Evolutionary conservation across 441 rosid species (phyloP), one percentile per base, ranked within the genome.

Genomic region (Arabidopsis hybrid): DNA sequence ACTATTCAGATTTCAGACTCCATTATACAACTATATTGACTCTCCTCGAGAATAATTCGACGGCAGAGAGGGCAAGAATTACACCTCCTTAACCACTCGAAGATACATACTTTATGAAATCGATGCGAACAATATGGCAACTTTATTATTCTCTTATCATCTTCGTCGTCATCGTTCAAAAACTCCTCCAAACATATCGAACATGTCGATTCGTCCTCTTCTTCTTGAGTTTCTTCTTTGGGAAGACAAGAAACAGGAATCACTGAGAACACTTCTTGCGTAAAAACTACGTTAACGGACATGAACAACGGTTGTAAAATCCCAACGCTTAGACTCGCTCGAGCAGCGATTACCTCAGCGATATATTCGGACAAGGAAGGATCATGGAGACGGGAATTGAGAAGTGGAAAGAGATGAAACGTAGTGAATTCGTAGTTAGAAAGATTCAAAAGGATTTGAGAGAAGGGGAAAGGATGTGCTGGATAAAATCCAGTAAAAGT

Each of bases 61-160:
- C 71, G 61, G 51, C 61, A 67, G 16, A 52, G 29, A 67, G 71
- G 71, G 29, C 61, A 39, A 67, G 61, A 52, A 5, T 39, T 17
- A 51, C 60, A 6, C 3, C 5, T 13, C 2, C 0, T 10, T 36
- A 65, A 50, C 70, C 71, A 66, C 38, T 13, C 14, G 6, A 13
- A 3, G 10, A 66, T 66, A 21, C 71, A 66, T 21, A 6, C 8
- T 5, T 3, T 1, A 39, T 67, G 51, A 26, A 67, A 67, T 1
- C 7, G n/a, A 67, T 67, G 71, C 29, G 29, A 38, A 67, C 61
- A 52, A 5, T 10, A 7, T 4, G 32, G 29, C 66, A 47, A 0
- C 3, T 6, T 9, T 10, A 5, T 1, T 0, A 2, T 7, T 14
- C 2, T 6, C 6, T 8, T 5, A 21, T 5, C 8, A 45, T 4